Base-by-base conservation (phyloP, 768 basidiomycete species). In the Serendipita indica region DNA sequence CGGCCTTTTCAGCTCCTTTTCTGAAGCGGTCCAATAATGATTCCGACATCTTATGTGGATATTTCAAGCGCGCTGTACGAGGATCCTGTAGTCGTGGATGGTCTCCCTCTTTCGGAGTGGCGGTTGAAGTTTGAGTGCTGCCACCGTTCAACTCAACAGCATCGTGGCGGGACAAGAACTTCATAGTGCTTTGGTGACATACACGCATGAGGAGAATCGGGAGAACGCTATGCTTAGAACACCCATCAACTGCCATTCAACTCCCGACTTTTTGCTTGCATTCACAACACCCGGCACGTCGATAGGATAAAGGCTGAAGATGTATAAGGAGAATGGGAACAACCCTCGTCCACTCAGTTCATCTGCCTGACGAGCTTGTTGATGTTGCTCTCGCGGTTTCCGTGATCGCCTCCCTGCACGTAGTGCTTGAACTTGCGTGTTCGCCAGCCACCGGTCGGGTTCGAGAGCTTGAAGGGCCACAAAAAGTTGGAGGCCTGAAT, bases 381-480 rank as follows among this genome's bases (percentile, higher is more conserved):
- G 79, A 99, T 98, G 79, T 89, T 88, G 67, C 75, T 75, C 75
- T 98, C 94, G 71, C 96, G 84, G 79, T 97, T 83, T 73, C 96
- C 96, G 71, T 91, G 88, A 77, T 96, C 92, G 74, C 93, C 93
- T 67, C 92, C 92, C 79, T 92, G 81, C 62, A 96, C 81, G 70
- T 78, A 96, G 76, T 91, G 89, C 77, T 87, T 94, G 83, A 97
- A 97, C 76, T 98, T 98, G 71, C 91, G 82, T 70, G 81, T 83
- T 75, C 90, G 85, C 94, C 92, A 99, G 65, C 96, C 96, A 64
- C 96, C 94, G 64, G 81, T 97, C 59, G 96, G 94, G 82, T 97
- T 97, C 68, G 92, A 97, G 63, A 99, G 87, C 72, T 99, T 99
- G 82, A 99, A 97, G 25, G 96, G 96, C 93, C 93, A 98, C 58